These are phyloP conservation scores for Vaccinium myrtillus DNA, from an alignment of 148 eudicot genomes.

Conservation along the genomic window DNA sequence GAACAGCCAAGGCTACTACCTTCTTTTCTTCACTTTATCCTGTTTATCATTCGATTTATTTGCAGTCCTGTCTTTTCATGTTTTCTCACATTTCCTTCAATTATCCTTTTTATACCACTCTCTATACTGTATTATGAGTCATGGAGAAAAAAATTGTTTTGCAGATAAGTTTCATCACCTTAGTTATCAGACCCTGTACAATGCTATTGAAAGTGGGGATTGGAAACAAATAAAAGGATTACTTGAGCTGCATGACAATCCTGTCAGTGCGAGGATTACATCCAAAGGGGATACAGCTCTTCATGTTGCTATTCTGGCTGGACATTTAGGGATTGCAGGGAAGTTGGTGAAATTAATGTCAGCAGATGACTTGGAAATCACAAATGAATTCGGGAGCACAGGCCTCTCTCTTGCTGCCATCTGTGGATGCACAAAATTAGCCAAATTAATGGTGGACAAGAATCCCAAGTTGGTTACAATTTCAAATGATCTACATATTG, in stretches of 20 bases:
- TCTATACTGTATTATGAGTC: too few relatives aligned
- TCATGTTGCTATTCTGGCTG: slow-evolving; percentile 3
- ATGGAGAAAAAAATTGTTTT: neutral
- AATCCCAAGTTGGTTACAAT: neutral
- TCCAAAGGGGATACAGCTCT: slow-evolving; percentile 1
- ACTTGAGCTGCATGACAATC: neutral
- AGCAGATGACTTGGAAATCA: neutral
- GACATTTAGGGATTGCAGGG: slow-evolving; percentile 4
- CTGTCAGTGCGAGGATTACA: neutral
- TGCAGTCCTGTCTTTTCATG: neutral
- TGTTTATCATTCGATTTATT: neutral
- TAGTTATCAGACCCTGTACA: neutral
- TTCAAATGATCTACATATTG: neutral
- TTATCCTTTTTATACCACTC: too few relatives aligned
- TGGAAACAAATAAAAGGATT: neutral
- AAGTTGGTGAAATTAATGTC: neutral
- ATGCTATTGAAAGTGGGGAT: neutral
- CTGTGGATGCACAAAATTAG: neutral
- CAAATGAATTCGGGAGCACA: neutral
- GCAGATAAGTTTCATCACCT: slow-evolving; percentile 1
- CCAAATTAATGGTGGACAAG: neutral
- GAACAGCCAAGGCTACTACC: too few relatives aligned
- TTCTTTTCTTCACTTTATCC: too few relatives aligned
- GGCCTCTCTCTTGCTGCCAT: slow-evolving; percentile 11
- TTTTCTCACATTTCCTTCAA: neutral